Conservation (phyloP, 352 stramenopile genomes). For the Phytophthora syringae region DNA sequence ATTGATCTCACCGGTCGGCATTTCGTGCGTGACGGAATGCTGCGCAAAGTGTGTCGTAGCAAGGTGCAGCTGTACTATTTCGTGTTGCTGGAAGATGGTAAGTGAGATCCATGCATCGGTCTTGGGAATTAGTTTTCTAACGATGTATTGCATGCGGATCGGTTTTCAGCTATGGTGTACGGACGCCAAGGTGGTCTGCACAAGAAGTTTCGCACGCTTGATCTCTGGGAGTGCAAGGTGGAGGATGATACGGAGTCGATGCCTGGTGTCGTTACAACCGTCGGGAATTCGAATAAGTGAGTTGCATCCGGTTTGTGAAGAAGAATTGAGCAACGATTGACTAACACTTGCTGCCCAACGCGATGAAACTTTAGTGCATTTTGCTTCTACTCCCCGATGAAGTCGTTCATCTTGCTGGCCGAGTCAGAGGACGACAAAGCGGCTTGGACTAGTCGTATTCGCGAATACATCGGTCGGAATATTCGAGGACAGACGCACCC, state of each 20-base stretch:
- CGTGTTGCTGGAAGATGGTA: slow-evolving; percentile 84
- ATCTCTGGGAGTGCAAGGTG: slow-evolving; percentile 81
- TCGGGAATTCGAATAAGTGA: slow-evolving; percentile 73
- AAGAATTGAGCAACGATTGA: not conserved
- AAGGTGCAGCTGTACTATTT: slow-evolving; percentile 89
- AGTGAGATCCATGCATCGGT: slow-evolving; percentile 16
- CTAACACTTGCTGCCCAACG: slow-evolving; percentile 11
- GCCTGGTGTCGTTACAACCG: slow-evolving; percentile 71
- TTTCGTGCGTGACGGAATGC: slow-evolving; percentile 77
- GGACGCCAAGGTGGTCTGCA: slow-evolving; percentile 64
- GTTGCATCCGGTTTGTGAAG: slow-evolving; percentile 16
- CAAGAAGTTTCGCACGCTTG: slow-evolving; percentile 86
- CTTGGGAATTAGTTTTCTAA: not conserved
- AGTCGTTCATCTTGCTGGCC: slow-evolving; percentile 87
- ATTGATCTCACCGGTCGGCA: slow-evolving; percentile 67
- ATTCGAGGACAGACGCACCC: slow-evolving; percentile 54
- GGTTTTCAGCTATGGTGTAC: slow-evolving; percentile 69
- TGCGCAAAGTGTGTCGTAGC: slow-evolving; percentile 88
- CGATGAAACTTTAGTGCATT: slow-evolving; percentile 58
- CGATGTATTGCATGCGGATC: not conserved
- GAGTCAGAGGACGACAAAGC: slow-evolving; percentile 69
- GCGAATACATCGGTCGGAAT: slow-evolving; percentile 70
- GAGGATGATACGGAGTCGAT: slow-evolving; percentile 74
- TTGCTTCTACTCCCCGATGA: slow-evolving; percentile 86
- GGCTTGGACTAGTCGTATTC: slow-evolving; percentile 66